phyloP scores from a whole-genome alignment of 2,329 filamentous ascomycete genomes.

The Apiospora pterosperma region DNA sequence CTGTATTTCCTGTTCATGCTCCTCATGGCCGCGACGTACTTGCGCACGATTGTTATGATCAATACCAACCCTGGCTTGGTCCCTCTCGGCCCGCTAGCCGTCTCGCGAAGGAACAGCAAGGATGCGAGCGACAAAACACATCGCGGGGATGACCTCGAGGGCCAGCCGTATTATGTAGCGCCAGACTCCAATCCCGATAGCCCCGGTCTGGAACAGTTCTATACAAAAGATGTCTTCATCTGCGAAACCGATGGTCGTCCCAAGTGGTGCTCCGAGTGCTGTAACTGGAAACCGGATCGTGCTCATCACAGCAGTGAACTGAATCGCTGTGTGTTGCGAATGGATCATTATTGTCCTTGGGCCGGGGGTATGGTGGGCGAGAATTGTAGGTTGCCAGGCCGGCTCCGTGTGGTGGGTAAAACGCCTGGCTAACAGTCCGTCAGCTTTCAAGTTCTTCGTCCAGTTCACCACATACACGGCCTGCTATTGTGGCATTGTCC shows the following conservation, averaged over 20 bases:
- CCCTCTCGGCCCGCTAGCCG: slow-evolving; percentile 51
- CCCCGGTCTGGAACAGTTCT: slow-evolving; percentile 71
- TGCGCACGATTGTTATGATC: slow-evolving; percentile 67
- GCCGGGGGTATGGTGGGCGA: slow-evolving; percentile 92
- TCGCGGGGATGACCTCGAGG: slow-evolving; percentile 28
- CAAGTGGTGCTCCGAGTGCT: slow-evolving; percentile 79
- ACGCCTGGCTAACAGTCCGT: slow-evolving; percentile 9
- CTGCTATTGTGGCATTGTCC: slow-evolving; percentile 61
- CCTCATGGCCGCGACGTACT: slow-evolving; percentile 63
- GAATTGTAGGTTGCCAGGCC: slow-evolving; percentile 48
- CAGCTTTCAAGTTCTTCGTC: slow-evolving; percentile 85
- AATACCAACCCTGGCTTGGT: slow-evolving; percentile 70
- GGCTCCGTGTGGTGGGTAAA: neutral
- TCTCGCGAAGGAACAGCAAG: slow-evolving; percentile 19
- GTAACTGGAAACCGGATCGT: slow-evolving; percentile 84
- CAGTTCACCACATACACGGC: slow-evolving; percentile 78
- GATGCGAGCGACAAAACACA: slow-evolving; percentile 17
- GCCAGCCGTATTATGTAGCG: slow-evolving; percentile 28
- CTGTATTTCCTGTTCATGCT: slow-evolving; percentile 71
- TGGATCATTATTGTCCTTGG: slow-evolving; percentile 97
- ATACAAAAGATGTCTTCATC: slow-evolving; percentile 77
- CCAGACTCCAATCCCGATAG: slow-evolving; percentile 54
- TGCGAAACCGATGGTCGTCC: slow-evolving; percentile 83
- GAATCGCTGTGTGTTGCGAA: slow-evolving; percentile 77
- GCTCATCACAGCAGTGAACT: slow-evolving; percentile 84